Evolutionary conservation across 371 early-diverging fungal species (phyloP).

Genomic region (Choanephora cucurbitarum): DNA sequence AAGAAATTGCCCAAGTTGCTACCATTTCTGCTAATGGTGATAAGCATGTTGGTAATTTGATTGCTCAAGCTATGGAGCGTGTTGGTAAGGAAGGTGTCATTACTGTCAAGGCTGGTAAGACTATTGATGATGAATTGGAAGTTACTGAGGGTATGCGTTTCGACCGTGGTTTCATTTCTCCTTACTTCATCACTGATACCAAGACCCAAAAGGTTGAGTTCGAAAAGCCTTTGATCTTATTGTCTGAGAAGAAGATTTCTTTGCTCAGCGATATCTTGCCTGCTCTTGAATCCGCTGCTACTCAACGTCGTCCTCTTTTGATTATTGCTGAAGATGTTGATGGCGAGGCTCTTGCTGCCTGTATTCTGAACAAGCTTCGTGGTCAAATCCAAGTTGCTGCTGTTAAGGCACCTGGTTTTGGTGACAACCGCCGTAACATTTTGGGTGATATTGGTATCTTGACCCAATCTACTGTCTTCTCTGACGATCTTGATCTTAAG

Average conservation of each 20-base stretch:
- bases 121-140: conserved; percentile 94
- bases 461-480: conserved; percentile 93
- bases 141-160: conserved; percentile 99
- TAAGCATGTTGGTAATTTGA: conserved; percentile 90
- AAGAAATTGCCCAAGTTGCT: conserved; percentile 95
- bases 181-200: conserved; percentile 98
- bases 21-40: conserved; percentile 99
- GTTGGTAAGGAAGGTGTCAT: conserved; percentile 99
- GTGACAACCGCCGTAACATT: conserved; percentile 98
- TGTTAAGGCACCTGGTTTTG: conserved; percentile 99
- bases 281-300: conserved; percentile 91
- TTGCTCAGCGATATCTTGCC: conserved; percentile 93
- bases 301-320: conserved; percentile 93
- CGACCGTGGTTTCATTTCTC: conserved; percentile 98
- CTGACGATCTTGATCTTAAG: conserved; percentile 93
- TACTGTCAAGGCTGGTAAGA: conserved; percentile 98
- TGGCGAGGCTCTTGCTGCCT: conserved; percentile 98
- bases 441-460: conserved; percentile 95
- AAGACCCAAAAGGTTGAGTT: conserved; percentile 97
- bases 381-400: conserved; percentile 95
- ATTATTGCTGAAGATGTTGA: conserved; percentile 98
- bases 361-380: conserved; percentile 98
- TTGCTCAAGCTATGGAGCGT: conserved; percentile 98
- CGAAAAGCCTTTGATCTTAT: conserved; percentile 95
- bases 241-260: conserved; percentile 97